Conservation (phyloP, 169 alveolate species). For the Plasmodium knowlesi region DNA sequence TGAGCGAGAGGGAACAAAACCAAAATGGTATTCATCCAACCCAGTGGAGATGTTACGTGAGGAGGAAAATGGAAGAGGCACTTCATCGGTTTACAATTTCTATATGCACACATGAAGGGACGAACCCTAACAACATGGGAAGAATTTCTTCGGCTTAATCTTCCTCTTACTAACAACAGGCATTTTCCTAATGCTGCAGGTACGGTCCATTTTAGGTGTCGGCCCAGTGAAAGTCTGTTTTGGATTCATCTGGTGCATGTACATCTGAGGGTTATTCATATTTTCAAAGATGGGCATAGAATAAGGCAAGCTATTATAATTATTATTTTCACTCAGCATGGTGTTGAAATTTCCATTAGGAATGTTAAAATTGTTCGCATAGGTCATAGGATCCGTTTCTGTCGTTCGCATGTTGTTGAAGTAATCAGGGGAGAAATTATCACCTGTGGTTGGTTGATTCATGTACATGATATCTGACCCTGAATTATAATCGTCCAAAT, state of each 20-base stretch:
- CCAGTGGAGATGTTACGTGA: background rate
- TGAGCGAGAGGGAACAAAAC: background rate
- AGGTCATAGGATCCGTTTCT: slow-evolving; percentile 49
- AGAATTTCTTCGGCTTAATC: slow-evolving; percentile 57
- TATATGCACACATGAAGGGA: background rate
- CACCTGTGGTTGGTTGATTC: slow-evolving; percentile 33
- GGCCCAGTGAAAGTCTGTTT: slow-evolving; percentile 13
- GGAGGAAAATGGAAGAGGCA: background rate
- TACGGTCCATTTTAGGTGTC: slow-evolving; percentile 25
- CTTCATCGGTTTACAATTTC: background rate
- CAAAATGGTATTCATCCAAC: background rate
- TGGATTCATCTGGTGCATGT: slow-evolving; percentile 54
- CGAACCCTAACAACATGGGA: slow-evolving; percentile 52
- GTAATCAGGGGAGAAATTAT: slow-evolving; percentile 42
- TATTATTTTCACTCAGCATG: slow-evolving; percentile 7
- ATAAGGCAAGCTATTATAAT: slow-evolving; percentile 46
- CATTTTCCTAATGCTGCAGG: slow-evolving; percentile 38
- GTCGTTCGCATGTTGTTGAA: slow-evolving; percentile 16
- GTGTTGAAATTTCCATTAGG: slow-evolving; percentile 32
- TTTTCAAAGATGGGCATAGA: slow-evolving; percentile 69
- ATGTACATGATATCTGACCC: slow-evolving; percentile 48
- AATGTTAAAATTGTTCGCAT: slow-evolving; percentile 44
- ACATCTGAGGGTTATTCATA: slow-evolving; percentile 75
- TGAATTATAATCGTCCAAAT: slow-evolving; percentile 44
- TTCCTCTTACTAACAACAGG: slow-evolving; percentile 56